Evolutionary conservation across 2,329 filamentous ascomycete genomes (phyloP).

Genomic region (Pseudogymnoascus sp.): DNA sequence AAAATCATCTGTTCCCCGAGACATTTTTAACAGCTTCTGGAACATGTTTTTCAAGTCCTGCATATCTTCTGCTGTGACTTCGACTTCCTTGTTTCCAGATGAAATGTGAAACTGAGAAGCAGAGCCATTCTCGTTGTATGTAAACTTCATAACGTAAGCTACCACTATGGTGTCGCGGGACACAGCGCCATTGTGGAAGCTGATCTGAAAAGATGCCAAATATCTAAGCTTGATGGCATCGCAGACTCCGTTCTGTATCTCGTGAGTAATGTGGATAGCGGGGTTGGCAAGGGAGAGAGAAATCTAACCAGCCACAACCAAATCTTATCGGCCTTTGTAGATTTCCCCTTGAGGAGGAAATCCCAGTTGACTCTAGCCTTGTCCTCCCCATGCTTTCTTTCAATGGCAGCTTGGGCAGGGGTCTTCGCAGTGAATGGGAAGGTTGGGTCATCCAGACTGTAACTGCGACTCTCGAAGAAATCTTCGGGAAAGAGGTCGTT

Average conservation of each 20-base stretch:
- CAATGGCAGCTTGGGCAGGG: background rate
- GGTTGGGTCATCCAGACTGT: background rate
- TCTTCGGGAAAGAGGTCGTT: background rate
- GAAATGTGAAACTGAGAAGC: background rate
- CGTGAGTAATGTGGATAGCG: background rate
- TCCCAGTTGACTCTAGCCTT: background rate
- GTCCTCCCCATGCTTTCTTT: background rate
- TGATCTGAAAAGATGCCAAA: conserved; percentile 5
- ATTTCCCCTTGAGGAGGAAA: background rate
- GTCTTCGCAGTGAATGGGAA: background rate
- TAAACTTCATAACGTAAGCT: conserved; percentile 5
- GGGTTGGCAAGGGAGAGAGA: background rate
- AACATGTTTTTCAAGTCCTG: background rate
- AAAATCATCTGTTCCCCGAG: background rate
- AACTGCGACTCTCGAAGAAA: background rate
- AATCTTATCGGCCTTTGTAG: background rate
- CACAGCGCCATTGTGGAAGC: background rate
- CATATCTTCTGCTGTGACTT: background rate
- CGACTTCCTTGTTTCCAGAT: background rate
- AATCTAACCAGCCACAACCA: background rate
- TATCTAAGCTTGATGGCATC: conserved; percentile 11
- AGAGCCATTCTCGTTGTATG: background rate
- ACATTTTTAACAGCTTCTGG: background rate
- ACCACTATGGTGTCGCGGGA: background rate
- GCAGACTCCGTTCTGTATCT: background rate